These are phyloP conservation scores for Syzygium aqueum DNA, from an alignment of 345 rosid species.

Conservation along the genomic window DNA sequence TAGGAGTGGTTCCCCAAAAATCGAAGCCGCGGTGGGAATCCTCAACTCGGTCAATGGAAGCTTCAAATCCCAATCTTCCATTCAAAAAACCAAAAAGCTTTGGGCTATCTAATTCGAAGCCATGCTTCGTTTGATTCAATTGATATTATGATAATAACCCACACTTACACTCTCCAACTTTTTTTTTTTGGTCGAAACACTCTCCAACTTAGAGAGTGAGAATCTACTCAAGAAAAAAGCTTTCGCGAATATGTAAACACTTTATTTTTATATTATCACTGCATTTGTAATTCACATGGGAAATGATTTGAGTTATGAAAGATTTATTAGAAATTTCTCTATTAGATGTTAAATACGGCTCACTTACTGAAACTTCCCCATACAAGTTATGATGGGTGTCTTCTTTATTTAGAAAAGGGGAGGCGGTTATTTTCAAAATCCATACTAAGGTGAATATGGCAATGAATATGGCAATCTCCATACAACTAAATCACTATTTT, in stretches of 20 bases:
- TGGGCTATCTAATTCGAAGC: neutral
- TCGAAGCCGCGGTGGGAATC: neutral
- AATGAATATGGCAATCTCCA: no score
- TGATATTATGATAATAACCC: neutral
- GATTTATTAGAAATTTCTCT: neutral
- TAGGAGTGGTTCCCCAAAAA: neutral
- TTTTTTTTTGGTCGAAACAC: no score
- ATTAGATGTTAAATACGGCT: neutral
- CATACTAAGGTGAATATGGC: no score
- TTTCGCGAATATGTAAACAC: neutral
- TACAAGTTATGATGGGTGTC: neutral
- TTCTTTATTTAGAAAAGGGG: neutral
- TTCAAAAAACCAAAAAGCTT: neutral
- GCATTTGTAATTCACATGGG: neutral
- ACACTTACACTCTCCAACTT: neutral
- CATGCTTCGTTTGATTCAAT: neutral
- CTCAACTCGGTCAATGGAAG: neutral
- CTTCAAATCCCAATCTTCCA: neutral
- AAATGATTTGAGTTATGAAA: neutral
- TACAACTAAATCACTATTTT: neutral
- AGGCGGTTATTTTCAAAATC: neutral
- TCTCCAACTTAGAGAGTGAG: no score
- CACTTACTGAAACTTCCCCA: neutral
- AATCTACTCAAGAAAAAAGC: no score
- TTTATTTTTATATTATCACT: neutral